Base-by-base conservation (phyloP, 1,284 basidiomycete genomes). In the Ceratobasidium sp. region DNA sequence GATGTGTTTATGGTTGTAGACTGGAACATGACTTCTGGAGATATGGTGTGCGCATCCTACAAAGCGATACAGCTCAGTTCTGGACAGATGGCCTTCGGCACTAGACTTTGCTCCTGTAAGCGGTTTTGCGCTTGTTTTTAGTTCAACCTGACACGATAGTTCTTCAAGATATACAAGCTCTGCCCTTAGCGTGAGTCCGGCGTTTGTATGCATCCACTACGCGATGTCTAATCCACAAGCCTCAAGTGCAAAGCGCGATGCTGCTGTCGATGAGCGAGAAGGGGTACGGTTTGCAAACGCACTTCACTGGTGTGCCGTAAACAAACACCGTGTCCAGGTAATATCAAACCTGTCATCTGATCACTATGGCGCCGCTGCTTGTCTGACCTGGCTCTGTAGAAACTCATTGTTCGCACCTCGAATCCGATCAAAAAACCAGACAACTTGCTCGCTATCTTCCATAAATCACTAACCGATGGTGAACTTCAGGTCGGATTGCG, bases 1-100 rank as follows among this genome's bases (percentile, higher is more conserved):
- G 69, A 71, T 58, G 39, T 58, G 20, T 56, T 71, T 23, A 39
- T 71, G 53, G 6, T 56, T 18, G 69, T 71, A 20, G 69, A 71
- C 23, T 71, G 69, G 69, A 53, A 71, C 40, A 28, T 71, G 28
- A 58, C 26, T 28, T 53, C 69, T 15, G 69, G 69, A 13, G 69
- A 71, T 58, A 71, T 71, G 69, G 23, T 71, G n/a, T 71, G 69
- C 28, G 55, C 53, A 23, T 71, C 69, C 33, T 71, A 71, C 55
- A 71, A 58, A 42, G 53, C 28, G 4, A 42, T 39, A 10, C 12
- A 18, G 4, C 28, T 71, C 39, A 15, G 15, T 42, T 42, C 46
- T 20, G 69, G 69, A 4, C 53, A 71, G n/a, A 71, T 71, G 39
- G 12, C 42, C n/a, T 71, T 55, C 40, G 69, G 55, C 13, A 12